These are phyloP conservation scores for Aspergillaceae sp. DNA, from an alignment of 2,329 filamentous ascomycete genomes.

Conservation along the genomic window DNA sequence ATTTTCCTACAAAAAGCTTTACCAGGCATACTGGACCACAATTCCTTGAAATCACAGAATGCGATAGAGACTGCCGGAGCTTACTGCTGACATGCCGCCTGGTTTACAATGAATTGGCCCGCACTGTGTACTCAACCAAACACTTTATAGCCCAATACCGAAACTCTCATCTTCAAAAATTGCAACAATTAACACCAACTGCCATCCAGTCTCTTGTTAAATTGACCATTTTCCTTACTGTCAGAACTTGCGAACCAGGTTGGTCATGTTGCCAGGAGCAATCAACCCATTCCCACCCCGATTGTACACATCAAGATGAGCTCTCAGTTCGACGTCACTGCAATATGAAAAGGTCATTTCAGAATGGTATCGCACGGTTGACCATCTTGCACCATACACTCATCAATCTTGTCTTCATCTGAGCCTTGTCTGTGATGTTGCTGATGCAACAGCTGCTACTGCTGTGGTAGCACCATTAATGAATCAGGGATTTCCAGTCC, in stretches of 20 bases:
- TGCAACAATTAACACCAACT: too few relatives aligned
- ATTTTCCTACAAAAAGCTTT: too few relatives aligned
- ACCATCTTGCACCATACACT: background rate
- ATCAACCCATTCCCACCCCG: background rate
- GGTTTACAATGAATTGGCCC: too few relatives aligned
- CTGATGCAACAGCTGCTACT: background rate
- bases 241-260: background rate
- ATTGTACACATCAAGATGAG: background rate
- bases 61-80: too few relatives aligned
- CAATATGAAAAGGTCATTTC: background rate
- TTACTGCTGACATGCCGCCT: too few relatives aligned
- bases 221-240: too few relatives aligned
- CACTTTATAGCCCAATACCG: too few relatives aligned
- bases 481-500: background rate
- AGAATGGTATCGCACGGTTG: background rate
- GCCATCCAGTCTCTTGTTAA: too few relatives aligned
- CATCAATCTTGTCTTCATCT: background rate
- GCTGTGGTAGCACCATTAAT: background rate
- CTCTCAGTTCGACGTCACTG: background rate
- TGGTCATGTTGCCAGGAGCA: background rate
- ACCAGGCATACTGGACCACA: too few relatives aligned
- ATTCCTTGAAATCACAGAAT: too few relatives aligned
- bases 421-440: background rate
- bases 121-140: too few relatives aligned
- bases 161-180: too few relatives aligned